Base-by-base conservation (phyloP, 768 basidiomycete species). In the Psilocybe cubensis region DNA sequence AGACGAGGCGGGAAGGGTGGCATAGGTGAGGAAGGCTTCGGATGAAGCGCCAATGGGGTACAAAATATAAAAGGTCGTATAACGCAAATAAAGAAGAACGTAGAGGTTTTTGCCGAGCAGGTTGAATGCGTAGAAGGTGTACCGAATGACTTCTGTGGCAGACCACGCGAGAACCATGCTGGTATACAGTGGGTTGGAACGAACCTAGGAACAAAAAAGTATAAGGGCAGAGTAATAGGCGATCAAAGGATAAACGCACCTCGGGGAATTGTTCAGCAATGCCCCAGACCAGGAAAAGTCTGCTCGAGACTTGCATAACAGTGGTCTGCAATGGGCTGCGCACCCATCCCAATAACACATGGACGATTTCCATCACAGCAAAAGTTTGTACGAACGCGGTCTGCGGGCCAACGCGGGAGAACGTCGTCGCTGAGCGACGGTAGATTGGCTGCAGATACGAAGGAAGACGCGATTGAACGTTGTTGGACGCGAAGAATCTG, bases 121-220 rank as follows among this genome's bases (percentile, higher is more conserved):
- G 41, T 76, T 79, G 65, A 79, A 75, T 1, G 89, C 87, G 71
- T 98, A 99, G 79, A 89, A 96, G 8, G 84, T 69, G 74, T 98
- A 98, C 27, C 97, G 92, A 55, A 96, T 86, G 45, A 96, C 84
- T 74, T 99, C 97, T 14, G 94, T 92, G 49, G 87, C 59, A 0
- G 92, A 89, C 97, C 97, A 98, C 0, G 96, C 90, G 59, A 96
- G 73, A 52, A 98, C 83, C 94, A 98, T 96, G 48, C 89, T 87
- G 5, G 92, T 83, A 76, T 92, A 98, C 24, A 95, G 68, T 3
- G 97, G 92, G 67, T 84, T 87, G 3, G 77, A 68, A 61, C 85
- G 89, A 24, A 90, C 81, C 86, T 90, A 57, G 5, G 5, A 52
- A n/a, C 1, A 27, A 20, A 17, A 11, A 21, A 17, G 27, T 21